Conservation (phyloP, 805 yeast genomes). For the Tetrapisispora pingtungensis region DNA sequence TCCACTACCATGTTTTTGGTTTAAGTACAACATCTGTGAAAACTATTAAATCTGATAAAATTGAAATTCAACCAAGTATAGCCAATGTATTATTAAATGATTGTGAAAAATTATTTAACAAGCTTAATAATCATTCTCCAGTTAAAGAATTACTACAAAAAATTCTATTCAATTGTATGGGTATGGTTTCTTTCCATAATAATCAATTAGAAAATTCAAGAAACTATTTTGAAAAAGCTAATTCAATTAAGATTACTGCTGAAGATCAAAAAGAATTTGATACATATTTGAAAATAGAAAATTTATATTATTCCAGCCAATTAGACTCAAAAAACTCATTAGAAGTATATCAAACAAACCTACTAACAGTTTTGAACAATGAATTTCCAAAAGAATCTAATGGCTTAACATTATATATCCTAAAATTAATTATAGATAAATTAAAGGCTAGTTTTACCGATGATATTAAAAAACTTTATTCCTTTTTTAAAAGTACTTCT, state of each 20-base stretch:
- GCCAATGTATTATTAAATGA: conserved; percentile 15
- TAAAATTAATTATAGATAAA: conserved; percentile 14
- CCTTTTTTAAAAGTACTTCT: neutral
- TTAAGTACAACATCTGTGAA: neutral
- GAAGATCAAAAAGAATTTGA: conserved; percentile 6
- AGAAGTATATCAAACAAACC: conserved; percentile 6
- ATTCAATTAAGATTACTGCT: conserved; percentile 1
- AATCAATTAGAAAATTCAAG: conserved; percentile 6
- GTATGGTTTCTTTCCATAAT: conserved; percentile 10
- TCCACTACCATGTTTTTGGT: conserved; percentile 20
- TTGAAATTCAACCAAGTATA: conserved; percentile 2
- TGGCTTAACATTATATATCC: conserved; percentile 18
- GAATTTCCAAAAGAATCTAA: conserved; percentile 18
- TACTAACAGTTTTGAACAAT: conserved; percentile 7
- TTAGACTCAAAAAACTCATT: neutral
- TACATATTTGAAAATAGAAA: conserved; percentile 18
- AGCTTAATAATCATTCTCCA: conserved; percentile 1
- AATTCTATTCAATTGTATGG: conserved; percentile 14
- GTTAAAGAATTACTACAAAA: conserved; percentile 8
- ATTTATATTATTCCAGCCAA: conserved; percentile 14
- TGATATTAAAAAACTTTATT: neutral
- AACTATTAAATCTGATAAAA: no score
- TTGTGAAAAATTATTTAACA: conserved; percentile 7
- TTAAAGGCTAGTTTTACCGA: conserved; percentile 5
- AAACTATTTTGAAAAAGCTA: conserved; percentile 6